Conservation (phyloP, 768 basidiomycete genomes). For the Cyclocybe aegerita region DNA sequence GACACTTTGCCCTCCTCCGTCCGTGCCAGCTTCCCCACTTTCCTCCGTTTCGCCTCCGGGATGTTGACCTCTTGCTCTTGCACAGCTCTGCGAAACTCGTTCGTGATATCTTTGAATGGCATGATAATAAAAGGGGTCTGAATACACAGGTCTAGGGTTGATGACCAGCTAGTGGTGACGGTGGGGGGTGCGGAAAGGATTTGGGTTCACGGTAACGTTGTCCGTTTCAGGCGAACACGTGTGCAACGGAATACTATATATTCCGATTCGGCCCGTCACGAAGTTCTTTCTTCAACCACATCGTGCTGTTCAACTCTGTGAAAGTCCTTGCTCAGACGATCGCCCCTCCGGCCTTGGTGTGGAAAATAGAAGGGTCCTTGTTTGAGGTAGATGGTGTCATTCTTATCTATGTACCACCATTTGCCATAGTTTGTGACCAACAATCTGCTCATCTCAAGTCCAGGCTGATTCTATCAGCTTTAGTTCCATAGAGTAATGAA, state of each 20-base stretch:
- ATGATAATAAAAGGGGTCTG: conserved; percentile 28
- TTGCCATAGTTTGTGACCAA: conserved; percentile 60
- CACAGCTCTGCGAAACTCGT: conserved; percentile 56
- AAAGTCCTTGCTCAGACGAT: conserved; percentile 9
- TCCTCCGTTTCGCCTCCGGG: conserved; percentile 53
- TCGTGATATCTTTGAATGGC: conserved; percentile 60
- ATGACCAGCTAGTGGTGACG: conserved; percentile 6
- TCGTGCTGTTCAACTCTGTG: conserved; percentile 12
- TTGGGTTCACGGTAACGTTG: conserved; percentile 6
- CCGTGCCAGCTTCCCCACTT: conserved; percentile 31
- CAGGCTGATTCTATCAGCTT: not conserved
- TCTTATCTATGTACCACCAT: conserved; percentile 37
- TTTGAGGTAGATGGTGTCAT: conserved; percentile 70
- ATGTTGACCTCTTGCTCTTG: conserved; percentile 41
- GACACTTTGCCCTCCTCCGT: conserved; percentile 36
- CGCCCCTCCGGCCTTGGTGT: conserved; percentile 13
- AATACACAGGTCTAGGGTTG: conserved; percentile 1
- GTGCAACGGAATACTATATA: conserved; percentile 9
- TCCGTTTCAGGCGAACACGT: conserved; percentile 18
- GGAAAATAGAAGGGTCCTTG: conserved; percentile 48
- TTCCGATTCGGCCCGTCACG: not conserved
- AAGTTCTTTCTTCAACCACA: conserved; percentile 21
- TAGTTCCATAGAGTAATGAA: not conserved
- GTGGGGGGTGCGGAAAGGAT: not conserved
- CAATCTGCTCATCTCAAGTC: conserved; percentile 5